Conservation (phyloP, 441 rosid genomes). For the Dalechampia spathulata region DNA sequence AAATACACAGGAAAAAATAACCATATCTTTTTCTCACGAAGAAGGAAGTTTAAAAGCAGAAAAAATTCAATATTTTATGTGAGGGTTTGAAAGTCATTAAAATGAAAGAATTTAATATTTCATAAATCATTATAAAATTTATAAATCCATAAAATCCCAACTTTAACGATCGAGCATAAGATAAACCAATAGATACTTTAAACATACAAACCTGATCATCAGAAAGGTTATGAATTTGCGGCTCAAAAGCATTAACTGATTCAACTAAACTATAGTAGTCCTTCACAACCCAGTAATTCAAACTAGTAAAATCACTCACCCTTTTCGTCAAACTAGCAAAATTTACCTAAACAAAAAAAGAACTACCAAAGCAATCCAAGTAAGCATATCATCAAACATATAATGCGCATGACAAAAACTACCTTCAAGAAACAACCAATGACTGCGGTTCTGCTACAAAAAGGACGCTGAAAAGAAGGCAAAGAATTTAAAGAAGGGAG, state of each 20-base stretch:
- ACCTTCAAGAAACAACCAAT: slow-evolving; percentile 48
- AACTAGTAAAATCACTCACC: slow-evolving; percentile 46
- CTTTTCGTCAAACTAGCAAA: slow-evolving; percentile 38
- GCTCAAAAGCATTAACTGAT: slow-evolving; percentile 63
- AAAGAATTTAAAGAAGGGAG: slow-evolving; percentile 18
- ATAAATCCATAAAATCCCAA: neutral
- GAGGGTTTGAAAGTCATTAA: too few species aligned
- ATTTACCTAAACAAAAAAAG: slow-evolving; percentile 31
- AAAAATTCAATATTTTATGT: too few species aligned
- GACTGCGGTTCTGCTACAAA: slow-evolving; percentile 8
- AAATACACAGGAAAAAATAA: too few species aligned
- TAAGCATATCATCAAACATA: slow-evolving; percentile 47
- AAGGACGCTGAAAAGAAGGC: slow-evolving; percentile 13
- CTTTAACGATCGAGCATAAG: neutral
- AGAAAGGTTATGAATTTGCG: slow-evolving; percentile 41
- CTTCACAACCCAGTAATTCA: slow-evolving; percentile 86
- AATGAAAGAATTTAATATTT: too few species aligned
- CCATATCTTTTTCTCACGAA: too few species aligned
- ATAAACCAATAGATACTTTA: slow-evolving; percentile 9
- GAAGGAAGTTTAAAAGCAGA: too few species aligned
- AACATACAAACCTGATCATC: slow-evolving; percentile 66
- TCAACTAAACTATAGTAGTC: slow-evolving; percentile 77
- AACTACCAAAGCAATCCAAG: neutral
- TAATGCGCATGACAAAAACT: slow-evolving; percentile 16
- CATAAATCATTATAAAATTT: too few species aligned